These are phyloP conservation scores for Aquilaria agallochum DNA, from an alignment of 441 rosid genomes.

Conservation along the genomic window DNA sequence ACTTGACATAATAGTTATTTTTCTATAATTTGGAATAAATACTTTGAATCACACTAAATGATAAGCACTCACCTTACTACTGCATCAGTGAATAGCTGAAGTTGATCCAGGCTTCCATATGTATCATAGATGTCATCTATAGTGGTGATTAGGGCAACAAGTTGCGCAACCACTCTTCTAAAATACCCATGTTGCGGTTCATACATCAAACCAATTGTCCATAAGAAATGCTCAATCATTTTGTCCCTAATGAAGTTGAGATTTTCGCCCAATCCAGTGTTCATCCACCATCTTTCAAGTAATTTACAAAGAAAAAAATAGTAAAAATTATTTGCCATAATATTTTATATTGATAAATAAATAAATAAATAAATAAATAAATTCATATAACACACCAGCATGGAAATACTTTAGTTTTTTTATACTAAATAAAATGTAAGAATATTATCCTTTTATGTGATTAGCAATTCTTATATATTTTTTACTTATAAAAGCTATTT, in stretches of 20 bases:
- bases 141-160: constrained; percentile 13
- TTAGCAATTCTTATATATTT: too few relatives aligned
- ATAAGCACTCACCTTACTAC: constrained; percentile 14
- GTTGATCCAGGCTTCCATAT: constrained; percentile 38
- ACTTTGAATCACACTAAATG: neutral
- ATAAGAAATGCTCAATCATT: constrained; percentile 27
- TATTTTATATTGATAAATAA: too few relatives aligned
- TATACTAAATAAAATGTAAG: too few relatives aligned
- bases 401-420: too few relatives aligned
- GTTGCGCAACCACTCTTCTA: constrained; percentile 12
- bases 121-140: constrained; percentile 32
- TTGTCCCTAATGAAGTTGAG: constrained; percentile 33
- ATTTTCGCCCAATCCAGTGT: constrained; percentile 17
- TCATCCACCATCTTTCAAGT: constrained; percentile 32
- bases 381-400: too few relatives aligned
- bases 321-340: neutral
- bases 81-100: constrained; percentile 25
- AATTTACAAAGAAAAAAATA: neutral
- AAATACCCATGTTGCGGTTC: constrained; percentile 17
- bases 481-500: too few relatives aligned
- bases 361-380: too few relatives aligned
- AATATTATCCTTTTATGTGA: too few relatives aligned
- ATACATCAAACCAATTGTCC: constrained; percentile 20
- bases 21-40: too few relatives aligned
- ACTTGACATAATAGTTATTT: too few relatives aligned